A percentile compares a stretch with the other conserved stretches of the same genome.
phyloP scores from a whole-genome alignment of 2,329 filamentous ascomycete species.

The Arthrinium puccinioides region DNA sequence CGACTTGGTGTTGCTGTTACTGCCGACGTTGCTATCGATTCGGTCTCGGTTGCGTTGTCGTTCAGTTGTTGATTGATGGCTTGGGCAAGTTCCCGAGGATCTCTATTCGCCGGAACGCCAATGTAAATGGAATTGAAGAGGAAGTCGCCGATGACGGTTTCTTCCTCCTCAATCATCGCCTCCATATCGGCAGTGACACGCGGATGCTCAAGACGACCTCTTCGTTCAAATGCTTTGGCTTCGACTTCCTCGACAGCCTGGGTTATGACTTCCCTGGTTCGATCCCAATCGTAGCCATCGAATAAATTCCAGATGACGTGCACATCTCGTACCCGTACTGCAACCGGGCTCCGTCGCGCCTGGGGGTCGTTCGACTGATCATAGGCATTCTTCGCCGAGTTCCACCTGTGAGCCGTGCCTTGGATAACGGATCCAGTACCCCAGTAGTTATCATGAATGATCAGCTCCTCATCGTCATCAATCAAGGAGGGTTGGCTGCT shows the following conservation, averaged over 20 bases:
- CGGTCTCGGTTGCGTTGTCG: constrained; percentile 80
- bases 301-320: constrained; percentile 97
- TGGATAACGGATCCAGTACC: constrained; percentile 51
- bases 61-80: constrained; percentile 87
- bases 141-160: constrained; percentile 86
- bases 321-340: constrained; percentile 73
- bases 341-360: constrained; percentile 62
- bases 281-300: constrained; percentile 94
- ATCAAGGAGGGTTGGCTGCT: constrained; percentile 30
- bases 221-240: constrained; percentile 69
- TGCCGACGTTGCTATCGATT: constrained; percentile 75
- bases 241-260: constrained; percentile 88
- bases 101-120: constrained; percentile 77
- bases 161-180: constrained; percentile 60
- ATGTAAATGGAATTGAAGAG: constrained; percentile 99
- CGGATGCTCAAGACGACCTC: constrained; percentile 48
- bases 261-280: constrained; percentile 77
- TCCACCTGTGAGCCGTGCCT: constrained; percentile 70
- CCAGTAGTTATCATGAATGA: constrained; percentile 76
- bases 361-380: constrained; percentile 56
- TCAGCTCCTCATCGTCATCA: constrained; percentile 55
- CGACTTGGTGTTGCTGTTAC: constrained; percentile 51
- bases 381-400: constrained; percentile 69
- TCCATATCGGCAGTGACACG: constrained; percentile 52
- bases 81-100: constrained; percentile 71